Conservation (phyloP, 352 stramenopile genomes). For the Globisporangium rhizosaccharum region DNA sequence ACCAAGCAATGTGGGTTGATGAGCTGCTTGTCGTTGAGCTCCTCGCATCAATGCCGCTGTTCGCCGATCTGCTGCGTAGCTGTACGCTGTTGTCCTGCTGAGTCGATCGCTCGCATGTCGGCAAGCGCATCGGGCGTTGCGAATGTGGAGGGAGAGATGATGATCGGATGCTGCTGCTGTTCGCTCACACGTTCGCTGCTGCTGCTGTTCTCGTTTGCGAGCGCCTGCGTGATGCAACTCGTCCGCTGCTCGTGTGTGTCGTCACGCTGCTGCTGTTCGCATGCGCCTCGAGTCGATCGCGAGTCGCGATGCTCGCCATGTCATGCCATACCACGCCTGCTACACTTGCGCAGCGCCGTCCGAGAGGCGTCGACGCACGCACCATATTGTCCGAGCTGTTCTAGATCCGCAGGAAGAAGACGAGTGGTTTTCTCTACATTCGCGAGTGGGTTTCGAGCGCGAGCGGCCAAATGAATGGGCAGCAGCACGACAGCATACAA, state of each 20-base stretch:
- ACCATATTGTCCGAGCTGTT: conserved; percentile 76
- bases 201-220: neutral
- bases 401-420: conserved; percentile 86
- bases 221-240: neutral
- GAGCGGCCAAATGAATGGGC: conserved; percentile 38
- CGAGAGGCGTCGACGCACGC: conserved; percentile 18
- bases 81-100: neutral
- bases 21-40: neutral
- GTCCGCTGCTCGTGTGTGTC: neutral
- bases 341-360: neutral
- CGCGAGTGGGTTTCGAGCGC: conserved; percentile 7
- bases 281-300: neutral
- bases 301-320: neutral
- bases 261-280: neutral
- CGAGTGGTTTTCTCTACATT: conserved; percentile 55
- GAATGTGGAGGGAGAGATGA: too few species aligned
- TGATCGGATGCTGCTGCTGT: too few species aligned
- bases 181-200: neutral
- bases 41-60: neutral
- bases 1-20: neutral
- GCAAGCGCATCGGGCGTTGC: too few species aligned
- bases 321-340: neutral
- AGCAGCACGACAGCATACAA: too few species aligned
- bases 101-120: too few species aligned
- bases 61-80: neutral